Evolutionary conservation across 2,329 filamentous ascomycete species (phyloP), one percentile per base, ranked within the genome.

Genomic region (Diplodia mutila): DNA sequence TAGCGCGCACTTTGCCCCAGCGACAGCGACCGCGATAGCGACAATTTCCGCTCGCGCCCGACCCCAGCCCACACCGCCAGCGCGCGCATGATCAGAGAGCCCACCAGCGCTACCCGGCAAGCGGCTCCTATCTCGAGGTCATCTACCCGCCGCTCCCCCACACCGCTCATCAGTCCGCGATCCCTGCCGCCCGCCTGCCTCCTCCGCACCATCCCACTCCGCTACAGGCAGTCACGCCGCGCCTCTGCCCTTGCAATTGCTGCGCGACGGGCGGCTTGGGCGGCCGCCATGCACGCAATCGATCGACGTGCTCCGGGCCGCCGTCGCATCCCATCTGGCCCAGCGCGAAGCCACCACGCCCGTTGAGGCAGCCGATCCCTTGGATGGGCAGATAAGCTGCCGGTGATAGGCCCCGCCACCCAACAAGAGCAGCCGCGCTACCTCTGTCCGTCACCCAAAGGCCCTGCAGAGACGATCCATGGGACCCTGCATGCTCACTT

Each of bases 181-280:
- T 37, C 61, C 42, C 54, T 42, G 46, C 39, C n/a, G 4, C 32
- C 34, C 65, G 42, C 53, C 65, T n/a, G n/a, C 54, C 42, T 61
- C 65, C 65, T 55, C 39, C 65, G 52, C 53, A 52, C 53, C 21
- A 27, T 54, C 39, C 39, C 65, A 32, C 65, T 42, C 51, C 53
- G 37, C 53, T 48, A 59, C 16, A 61, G 59, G 59, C 59, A 34
- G 61, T 65, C 61, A 65, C 54, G 54, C 65, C 46, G 37, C 39
- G 29, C 21, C 46, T 4, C 42, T 48, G 65, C 54, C 63, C 51
- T 65, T 34, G 34, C 32, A 53, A 37, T 49, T 59, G 53, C 55
- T 67, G 65, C 65, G 65, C 65, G 54, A 67, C 65, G 54, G 46
- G 65, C 65, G 65, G 65, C 54, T 67, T 53, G 32, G 49, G 61